Base-by-base conservation (phyloP, 371 early-diverging fungal species). In the Mortierella sp. region DNA sequence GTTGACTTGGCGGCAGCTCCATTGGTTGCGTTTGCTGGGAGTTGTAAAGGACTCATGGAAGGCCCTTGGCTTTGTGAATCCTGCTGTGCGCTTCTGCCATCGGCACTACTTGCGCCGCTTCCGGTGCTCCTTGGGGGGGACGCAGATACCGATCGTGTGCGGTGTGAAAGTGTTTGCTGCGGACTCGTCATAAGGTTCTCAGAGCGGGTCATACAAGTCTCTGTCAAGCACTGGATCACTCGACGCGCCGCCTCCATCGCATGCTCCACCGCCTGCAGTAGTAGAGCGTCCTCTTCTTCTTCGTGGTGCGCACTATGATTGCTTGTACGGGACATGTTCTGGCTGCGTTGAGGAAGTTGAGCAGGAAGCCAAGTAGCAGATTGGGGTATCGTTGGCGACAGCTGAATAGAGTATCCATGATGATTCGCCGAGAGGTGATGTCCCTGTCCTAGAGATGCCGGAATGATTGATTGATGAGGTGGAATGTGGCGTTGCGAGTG, bases 181-280 rank as follows among this genome's bases (percentile, higher is more conserved):
- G 74, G 68, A 48, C 74, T 74, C 3, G 56, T 31, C 50, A 52
- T 7, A 12, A 58, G 29, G 27, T 43, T 63, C n/a, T 74, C 74
- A 19, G 52, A 41, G 13, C 74, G 74, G 0, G 68, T 63, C 49
- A 74, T 53, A 25, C 74, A 74, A 0, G 74, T 74, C 47, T 74
- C 74, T 8, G 63, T 60, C 54, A 74, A 46, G 31, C 60, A 63
- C 21, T 74, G 74, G 43, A 74, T 54, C 46, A 74, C 28, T 0
- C 74, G 74, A 28, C 68, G 58, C 13, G 74, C 74, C 7, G 64
- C 68, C 28, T 68, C 74, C 16, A 74, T 68, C 21, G 74, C 74
- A 29, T 59, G 68, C 25, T 74, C 74, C 2, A 74, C 74, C 4
- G 64, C 67, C 59, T 60, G 9, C 27, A 74, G 29, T 3, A 74